Evolutionary conservation across 768 basidiomycete genomes (phyloP).

Genomic region (Antrodiella citrinella): DNA sequence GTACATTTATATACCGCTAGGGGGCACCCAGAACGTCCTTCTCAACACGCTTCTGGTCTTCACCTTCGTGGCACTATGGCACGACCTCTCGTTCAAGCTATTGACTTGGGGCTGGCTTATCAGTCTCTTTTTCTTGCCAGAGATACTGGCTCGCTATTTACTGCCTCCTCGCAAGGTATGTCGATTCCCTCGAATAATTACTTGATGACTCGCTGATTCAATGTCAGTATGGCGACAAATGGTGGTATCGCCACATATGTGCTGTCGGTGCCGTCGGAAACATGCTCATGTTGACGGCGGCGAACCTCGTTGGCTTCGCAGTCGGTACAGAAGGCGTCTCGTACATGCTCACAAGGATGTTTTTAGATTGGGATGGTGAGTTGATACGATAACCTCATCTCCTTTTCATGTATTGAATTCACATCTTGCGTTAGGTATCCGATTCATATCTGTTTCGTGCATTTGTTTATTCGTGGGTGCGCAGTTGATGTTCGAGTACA

Average conservation of each 20-base stretch:
- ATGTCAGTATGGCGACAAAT: constrained; percentile 49
- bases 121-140: constrained; percentile 83
- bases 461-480: constrained; percentile 69
- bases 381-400: not conserved
- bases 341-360: constrained; percentile 56
- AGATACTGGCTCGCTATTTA: constrained; percentile 53
- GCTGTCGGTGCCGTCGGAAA: constrained; percentile 80
- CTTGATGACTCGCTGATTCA: too few relatives aligned
- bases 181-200: constrained; percentile 3
- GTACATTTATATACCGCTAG: constrained; percentile 92
- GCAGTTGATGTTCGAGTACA: constrained; percentile 95
- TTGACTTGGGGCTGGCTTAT: constrained; percentile 97
- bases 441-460: constrained; percentile 54
- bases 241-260: constrained; percentile 85
- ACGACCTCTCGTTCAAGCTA: constrained; percentile 81
- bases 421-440: constrained; percentile 37
- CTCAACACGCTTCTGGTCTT: constrained; percentile 75
- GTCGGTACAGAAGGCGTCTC: constrained; percentile 74
- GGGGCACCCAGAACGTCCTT: constrained; percentile 51
- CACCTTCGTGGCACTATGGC: constrained; percentile 97
- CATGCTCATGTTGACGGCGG: constrained; percentile 81
- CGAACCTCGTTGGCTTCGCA: constrained; percentile 94
- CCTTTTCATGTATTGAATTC: not conserved
- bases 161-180: constrained; percentile 61
- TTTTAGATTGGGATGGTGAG: constrained; percentile 59